Evolutionary conservation across 352 stramenopile genomes (phyloP), one percentile per base, ranked within the genome.

Genomic region (Globisporangium cederbergense): DNA sequence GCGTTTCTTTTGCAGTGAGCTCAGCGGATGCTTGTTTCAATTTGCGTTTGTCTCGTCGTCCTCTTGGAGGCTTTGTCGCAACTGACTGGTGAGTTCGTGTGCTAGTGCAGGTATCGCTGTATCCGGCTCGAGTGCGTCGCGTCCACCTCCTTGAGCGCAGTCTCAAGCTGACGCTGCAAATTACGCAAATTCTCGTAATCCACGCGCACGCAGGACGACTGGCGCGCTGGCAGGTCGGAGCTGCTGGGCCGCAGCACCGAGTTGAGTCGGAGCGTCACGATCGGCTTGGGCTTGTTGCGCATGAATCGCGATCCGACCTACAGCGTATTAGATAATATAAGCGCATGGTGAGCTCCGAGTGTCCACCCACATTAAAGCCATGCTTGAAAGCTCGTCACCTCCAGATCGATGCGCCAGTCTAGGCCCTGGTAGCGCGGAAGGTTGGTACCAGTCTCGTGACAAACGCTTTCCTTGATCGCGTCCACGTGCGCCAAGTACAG

Each of bases 391-490:
- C 18, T 20, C 43, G 55, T 2, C 28, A 93, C 85, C 79, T 94
- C 85, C 16, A 94, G 65, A 57, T 94, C 85, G 50, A 94, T 79
- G n/a, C 85, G 79, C 85, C 85, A 94, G 61, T 91, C 79, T 51
- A 94, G 70, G 28, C 77, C 80, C 16, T 68, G 75, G 59, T 91
- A 94, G 25, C 74, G 70, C 8, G 85, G 75, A 10, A 91, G 54
- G 34, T 62, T 82, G 22, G 77, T 71, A 7, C 74, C 64, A 14
- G 64, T 78, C 11, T 83, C 66, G 2, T 74, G 74, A 0, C 69
- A 72, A 0, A 85, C 79, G 60, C 73, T 83, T 42, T 70, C 63
- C 58, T 81, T 75, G 71, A 93, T 91, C 46, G 73, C 64, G 7
- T 80, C 74, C 9, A 55, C 46, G 52, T 93, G 72, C 3, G 74